phyloP scores from a whole-genome alignment of 1,284 basidiomycete genomes.

The Papiliotrema flavescens region DNA sequence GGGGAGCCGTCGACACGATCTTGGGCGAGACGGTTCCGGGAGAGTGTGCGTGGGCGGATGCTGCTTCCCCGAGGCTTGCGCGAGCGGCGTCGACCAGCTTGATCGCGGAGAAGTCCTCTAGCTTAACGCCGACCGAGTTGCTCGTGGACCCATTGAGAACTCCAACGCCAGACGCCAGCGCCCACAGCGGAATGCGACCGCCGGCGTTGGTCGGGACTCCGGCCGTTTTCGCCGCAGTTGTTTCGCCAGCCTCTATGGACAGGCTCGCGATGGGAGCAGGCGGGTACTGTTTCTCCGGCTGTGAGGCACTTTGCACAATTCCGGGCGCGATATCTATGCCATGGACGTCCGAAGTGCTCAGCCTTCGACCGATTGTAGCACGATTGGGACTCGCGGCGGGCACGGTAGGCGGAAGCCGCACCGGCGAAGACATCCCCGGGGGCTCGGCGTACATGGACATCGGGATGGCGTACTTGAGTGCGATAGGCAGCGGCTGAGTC shows the following conservation, averaged over 20 bases:
- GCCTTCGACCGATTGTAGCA: not conserved
- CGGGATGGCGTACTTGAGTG: constrained; percentile 37
- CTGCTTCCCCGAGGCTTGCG: not conserved
- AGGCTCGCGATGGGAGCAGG: constrained; percentile 27
- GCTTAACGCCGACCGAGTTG: constrained; percentile 27
- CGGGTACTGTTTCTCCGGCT: constrained; percentile 11
- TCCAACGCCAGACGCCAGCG: constrained; percentile 32
- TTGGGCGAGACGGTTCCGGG: not conserved
- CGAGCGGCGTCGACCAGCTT: constrained; percentile 14
- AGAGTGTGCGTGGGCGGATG: not conserved
- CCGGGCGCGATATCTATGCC: not conserved
- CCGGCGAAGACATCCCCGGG: not conserved
- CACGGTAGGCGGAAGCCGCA: not conserved
- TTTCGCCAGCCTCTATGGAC: constrained; percentile 7
- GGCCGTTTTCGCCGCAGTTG: not conserved
- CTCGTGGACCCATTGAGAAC: constrained; percentile 29
- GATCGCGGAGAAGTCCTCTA: constrained; percentile 35
- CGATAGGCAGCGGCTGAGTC: constrained; percentile 19
- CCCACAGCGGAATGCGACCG: constrained; percentile 35
- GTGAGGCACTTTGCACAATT: not conserved
- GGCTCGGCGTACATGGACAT: constrained; percentile 43
- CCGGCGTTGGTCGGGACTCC: constrained; percentile 2
- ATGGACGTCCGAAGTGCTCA: not conserved
- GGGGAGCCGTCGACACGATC: not conserved
- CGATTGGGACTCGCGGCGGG: not conserved